Conservation (phyloP, 1,284 basidiomycete species). For the Microstroma glucosiphilum region DNA sequence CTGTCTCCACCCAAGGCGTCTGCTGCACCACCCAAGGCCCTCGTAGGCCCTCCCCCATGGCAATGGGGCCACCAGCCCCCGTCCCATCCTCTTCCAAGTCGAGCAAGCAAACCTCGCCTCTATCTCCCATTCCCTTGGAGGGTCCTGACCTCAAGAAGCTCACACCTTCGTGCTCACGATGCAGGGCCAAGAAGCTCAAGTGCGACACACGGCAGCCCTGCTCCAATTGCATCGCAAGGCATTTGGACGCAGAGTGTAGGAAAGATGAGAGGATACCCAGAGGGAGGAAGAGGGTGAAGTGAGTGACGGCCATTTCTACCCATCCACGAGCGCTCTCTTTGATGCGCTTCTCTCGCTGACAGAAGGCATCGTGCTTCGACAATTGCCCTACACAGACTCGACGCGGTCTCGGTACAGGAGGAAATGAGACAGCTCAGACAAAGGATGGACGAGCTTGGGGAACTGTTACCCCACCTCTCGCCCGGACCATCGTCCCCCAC, state of each 20-base stretch:
- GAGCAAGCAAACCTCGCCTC: no score
- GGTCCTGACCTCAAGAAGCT: conserved; percentile 18
- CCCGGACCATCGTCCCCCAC: no score
- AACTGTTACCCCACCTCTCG: not conserved
- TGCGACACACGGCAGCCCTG: conserved; percentile 21
- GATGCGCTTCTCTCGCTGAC: no score
- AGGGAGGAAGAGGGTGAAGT: conserved; percentile 28
- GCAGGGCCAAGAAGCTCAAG: conserved; percentile 31
- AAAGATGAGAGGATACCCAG: conserved; percentile 28
- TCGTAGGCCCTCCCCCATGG: no score
- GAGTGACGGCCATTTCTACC: not conserved
- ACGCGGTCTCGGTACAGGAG: not conserved
- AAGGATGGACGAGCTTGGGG: not conserved
- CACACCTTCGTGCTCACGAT: conserved; percentile 28
- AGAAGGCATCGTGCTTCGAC: no score
- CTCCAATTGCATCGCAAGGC: conserved; percentile 31
- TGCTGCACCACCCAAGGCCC: no score
- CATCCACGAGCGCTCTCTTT: no score
- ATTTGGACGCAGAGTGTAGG: conserved; percentile 26
- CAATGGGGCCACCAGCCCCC: no score
- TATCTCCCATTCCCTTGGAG: no score
- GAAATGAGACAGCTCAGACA: not conserved
- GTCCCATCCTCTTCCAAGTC: no score
- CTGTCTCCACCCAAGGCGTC: no score
- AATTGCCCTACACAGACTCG: not conserved